Percentiles rank a stretch among this genome's conserved stretches.
Conservation (phyloP, 1,284 basidiomycete genomes). For the Chondrostereum purpureum region DNA sequence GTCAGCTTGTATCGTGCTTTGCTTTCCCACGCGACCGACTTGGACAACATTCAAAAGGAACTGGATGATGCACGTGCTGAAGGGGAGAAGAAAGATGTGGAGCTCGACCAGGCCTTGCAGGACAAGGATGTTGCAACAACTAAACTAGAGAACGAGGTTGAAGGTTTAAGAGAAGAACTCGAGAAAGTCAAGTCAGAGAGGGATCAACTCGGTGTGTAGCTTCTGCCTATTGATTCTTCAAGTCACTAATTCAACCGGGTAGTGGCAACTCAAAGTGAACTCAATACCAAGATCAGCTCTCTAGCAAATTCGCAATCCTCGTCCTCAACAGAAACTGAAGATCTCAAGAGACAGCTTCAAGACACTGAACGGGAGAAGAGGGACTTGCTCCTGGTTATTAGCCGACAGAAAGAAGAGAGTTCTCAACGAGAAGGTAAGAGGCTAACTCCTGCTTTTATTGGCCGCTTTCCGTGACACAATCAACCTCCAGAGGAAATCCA, state of each 20-base stretch:
- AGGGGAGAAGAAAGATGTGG: slow-evolving; percentile 62
- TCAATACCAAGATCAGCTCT: slow-evolving; percentile 48
- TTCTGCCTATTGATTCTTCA: slow-evolving; percentile 7
- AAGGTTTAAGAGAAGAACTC: slow-evolving; percentile 48
- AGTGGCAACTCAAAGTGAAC: slow-evolving; percentile 45
- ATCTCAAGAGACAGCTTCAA: slow-evolving; percentile 52
- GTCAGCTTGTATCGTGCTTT: slow-evolving; percentile 55
- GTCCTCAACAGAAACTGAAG: slow-evolving; percentile 54
- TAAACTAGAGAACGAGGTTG: slow-evolving; percentile 47
- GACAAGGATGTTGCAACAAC: slow-evolving; percentile 56
- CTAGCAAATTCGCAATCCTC: slow-evolving; percentile 49
- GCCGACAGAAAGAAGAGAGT: slow-evolving; percentile 65
- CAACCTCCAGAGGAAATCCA: slow-evolving; percentile 55
- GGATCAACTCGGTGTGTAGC: slow-evolving; percentile 52
- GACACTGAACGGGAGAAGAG: slow-evolving; percentile 76
- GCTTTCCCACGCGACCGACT: slow-evolving; percentile 45
- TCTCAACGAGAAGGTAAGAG: slow-evolving; percentile 63
- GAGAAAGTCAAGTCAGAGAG: slow-evolving; percentile 49
- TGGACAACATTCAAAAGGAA: slow-evolving; percentile 49
- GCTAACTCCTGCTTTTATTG: slow-evolving; percentile 9
- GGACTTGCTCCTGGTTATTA: slow-evolving; percentile 68
- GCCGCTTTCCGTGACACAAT: slow-evolving; percentile 1
- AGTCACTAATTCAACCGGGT: slow-evolving; percentile 9
- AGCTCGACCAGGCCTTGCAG: slow-evolving; percentile 72
- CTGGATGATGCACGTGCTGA: slow-evolving; percentile 62